phyloP scores from a whole-genome alignment of 75 land plant genomes.

The Pseudotsuga menziesii region DNA sequence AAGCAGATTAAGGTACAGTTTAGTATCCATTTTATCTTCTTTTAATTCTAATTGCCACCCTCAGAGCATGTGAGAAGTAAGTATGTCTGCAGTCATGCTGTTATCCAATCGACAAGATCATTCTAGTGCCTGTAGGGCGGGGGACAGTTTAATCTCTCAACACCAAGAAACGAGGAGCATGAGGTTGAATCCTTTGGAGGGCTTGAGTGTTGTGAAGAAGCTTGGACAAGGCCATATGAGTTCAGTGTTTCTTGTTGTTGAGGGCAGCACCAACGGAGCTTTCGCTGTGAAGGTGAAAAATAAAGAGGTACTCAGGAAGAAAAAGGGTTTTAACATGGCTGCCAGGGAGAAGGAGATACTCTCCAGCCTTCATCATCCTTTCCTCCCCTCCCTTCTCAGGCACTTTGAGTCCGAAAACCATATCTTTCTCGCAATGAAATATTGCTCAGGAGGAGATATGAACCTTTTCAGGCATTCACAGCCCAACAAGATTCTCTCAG shows the following conservation, averaged over 20 bases:
- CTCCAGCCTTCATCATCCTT: conserved; percentile 20
- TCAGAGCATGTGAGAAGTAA: too few relatives aligned
- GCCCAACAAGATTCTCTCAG: conserved; percentile 1
- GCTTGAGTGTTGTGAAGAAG: conserved; percentile 15
- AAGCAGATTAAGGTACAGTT: too few relatives aligned
- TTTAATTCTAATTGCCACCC: too few relatives aligned
- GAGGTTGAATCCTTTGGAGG: neutral
- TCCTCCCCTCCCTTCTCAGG: conserved; percentile 19
- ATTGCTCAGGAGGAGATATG: conserved; percentile 30
- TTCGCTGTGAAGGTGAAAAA: conserved; percentile 29
- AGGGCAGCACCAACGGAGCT: conserved; percentile 6
- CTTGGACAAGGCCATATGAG: conserved; percentile 28
- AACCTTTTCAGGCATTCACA: conserved; percentile 18
- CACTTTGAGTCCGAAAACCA: conserved; percentile 23
- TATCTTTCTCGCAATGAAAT: conserved; percentile 24
- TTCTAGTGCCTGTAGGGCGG: too few relatives aligned
- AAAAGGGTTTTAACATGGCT: neutral
- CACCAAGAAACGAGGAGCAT: too few relatives aligned
- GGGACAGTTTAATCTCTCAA: too few relatives aligned
- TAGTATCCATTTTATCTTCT: too few relatives aligned
- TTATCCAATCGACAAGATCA: too few relatives aligned
- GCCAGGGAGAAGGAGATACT: conserved; percentile 1
- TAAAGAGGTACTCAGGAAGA: conserved; percentile 1
- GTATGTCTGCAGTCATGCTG: too few relatives aligned
- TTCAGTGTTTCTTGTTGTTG: conserved; percentile 23